A percentile compares a stretch with the other conserved stretches of the same genome.
phyloP scores from a whole-genome alignment of 805 yeast species.

The Yarrowia sp. region DNA sequence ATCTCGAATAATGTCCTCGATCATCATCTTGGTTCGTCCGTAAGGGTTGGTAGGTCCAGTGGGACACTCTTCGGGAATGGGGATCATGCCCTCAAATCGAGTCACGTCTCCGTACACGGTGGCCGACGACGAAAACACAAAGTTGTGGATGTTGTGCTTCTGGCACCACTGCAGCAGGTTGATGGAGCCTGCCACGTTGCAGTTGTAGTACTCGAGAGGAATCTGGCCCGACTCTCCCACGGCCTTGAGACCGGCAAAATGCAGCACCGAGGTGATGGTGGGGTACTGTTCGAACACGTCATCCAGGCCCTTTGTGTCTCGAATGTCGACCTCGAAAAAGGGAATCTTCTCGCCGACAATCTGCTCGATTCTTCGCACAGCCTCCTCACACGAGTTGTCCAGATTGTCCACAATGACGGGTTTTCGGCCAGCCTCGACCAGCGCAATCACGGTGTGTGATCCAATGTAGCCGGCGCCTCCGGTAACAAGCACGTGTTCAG shows the following conservation, averaged over 20 bases:
- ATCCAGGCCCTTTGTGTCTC: constrained; percentile 58
- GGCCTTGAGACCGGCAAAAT: constrained; percentile 84
- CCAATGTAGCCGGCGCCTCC: constrained; percentile 92
- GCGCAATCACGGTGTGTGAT: constrained; percentile 67
- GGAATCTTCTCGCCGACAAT: constrained; percentile 58
- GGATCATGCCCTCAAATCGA: constrained; percentile 72
- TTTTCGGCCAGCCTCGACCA: constrained; percentile 60
- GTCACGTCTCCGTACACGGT: constrained; percentile 86
- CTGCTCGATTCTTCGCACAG: constrained; percentile 60
- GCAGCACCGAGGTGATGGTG: constrained; percentile 66
- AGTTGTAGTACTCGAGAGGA: constrained; percentile 72
- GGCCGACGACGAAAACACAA: constrained; percentile 81
- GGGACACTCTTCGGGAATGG: constrained; percentile 81
- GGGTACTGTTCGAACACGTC: constrained; percentile 58
- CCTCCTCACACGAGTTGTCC: constrained; percentile 69
- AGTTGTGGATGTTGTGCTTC: constrained; percentile 55
- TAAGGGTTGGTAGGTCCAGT: constrained; percentile 79
- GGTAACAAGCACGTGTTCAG: constrained; percentile 65
- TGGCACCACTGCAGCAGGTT: constrained; percentile 62
- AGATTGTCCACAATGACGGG: constrained; percentile 79
- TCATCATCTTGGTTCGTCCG: constrained; percentile 72
- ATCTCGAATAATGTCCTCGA: constrained; percentile 68
- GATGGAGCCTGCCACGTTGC: constrained; percentile 71
- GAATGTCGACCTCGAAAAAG: constrained; percentile 65
- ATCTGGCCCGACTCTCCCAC: constrained; percentile 77